phyloP scores from a whole-genome alignment of 257 asterid genomes.

The Solanum rostratum region DNA sequence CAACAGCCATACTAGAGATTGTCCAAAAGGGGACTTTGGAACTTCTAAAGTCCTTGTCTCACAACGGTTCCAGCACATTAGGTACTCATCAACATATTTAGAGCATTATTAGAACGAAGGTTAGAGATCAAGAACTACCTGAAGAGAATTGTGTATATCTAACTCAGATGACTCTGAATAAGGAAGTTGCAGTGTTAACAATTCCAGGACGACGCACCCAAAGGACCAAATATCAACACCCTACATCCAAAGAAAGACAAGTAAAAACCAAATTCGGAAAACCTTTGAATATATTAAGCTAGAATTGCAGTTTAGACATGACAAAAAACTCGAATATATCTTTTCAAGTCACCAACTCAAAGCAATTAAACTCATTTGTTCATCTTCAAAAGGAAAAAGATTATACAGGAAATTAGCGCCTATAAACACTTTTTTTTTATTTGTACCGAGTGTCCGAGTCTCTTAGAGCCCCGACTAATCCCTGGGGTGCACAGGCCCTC shows the following conservation, averaged over 20 bases:
- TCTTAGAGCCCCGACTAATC: no score
- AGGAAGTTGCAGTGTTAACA: constrained; percentile 65
- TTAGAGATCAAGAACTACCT: constrained; percentile 26
- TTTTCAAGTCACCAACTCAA: not conserved
- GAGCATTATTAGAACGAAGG: not conserved
- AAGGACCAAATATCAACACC: constrained; percentile 93
- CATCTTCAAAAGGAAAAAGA: not conserved
- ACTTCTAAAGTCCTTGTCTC: not conserved
- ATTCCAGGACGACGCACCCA: constrained; percentile 77
- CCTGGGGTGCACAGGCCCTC: no score
- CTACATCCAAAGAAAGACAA: constrained; percentile 15
- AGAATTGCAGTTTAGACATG: not conserved
- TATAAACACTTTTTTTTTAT: not conserved
- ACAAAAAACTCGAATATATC: not conserved
- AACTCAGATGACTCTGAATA: constrained; percentile 44
- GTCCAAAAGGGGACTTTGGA: not conserved
- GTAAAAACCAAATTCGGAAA: constrained; percentile 1
- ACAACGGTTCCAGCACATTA: not conserved
- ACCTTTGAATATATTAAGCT: not conserved
- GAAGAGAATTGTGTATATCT: constrained; percentile 36
- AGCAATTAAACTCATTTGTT: not conserved
- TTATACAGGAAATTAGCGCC: not conserved
- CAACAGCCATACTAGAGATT: not conserved
- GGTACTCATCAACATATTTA: not conserved
- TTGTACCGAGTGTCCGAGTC: no score